A percentile compares a stretch with the other conserved stretches of the same genome.
phyloP scores from a whole-genome alignment of 257 asterid species.

The Rauvolfia tetraphylla region DNA sequence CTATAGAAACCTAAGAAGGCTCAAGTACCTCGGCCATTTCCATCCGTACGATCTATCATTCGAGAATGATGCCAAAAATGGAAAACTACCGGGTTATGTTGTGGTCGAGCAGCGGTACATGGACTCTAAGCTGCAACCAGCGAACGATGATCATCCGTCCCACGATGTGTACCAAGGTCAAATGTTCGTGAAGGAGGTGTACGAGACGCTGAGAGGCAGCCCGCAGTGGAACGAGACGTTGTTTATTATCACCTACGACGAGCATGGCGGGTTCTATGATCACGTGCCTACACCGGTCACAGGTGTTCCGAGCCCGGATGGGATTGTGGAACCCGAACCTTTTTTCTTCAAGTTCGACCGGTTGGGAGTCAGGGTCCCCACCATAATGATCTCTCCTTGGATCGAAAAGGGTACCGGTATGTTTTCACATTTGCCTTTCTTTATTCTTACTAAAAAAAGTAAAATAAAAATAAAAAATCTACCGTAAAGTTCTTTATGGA shows the following conservation, averaged over 20 bases:
- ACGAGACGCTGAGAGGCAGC: constrained; percentile 69
- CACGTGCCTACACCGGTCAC: constrained; percentile 67
- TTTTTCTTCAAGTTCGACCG: constrained; percentile 64
- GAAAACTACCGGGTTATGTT: constrained; percentile 61
- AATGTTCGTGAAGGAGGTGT: constrained; percentile 87
- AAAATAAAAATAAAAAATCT: too few species aligned
- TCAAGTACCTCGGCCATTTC: constrained; percentile 55
- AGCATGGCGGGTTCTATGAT: constrained; percentile 89
- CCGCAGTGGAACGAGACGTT: constrained; percentile 85
- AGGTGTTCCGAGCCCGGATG: constrained; percentile 85
- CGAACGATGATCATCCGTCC: constrained; percentile 88
- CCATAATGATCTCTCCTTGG: constrained; percentile 74
- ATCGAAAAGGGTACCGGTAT: constrained; percentile 68
- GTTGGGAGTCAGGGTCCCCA: constrained; percentile 83
- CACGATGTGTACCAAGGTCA: constrained; percentile 88
- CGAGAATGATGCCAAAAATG: constrained; percentile 55
- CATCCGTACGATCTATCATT: constrained; percentile 52
- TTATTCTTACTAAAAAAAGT: too few species aligned
- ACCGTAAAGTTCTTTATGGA: too few species aligned
- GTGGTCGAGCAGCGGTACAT: constrained; percentile 90
- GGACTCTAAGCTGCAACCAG: constrained; percentile 63
- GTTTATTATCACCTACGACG: constrained; percentile 73
- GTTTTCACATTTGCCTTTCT: not conserved
- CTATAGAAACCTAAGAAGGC: constrained; percentile 55
- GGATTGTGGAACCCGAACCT: constrained; percentile 70